Evolutionary conservation across 1,284 basidiomycete species (phyloP).

Genomic region (Cryptococcus depauperatus): DNA sequence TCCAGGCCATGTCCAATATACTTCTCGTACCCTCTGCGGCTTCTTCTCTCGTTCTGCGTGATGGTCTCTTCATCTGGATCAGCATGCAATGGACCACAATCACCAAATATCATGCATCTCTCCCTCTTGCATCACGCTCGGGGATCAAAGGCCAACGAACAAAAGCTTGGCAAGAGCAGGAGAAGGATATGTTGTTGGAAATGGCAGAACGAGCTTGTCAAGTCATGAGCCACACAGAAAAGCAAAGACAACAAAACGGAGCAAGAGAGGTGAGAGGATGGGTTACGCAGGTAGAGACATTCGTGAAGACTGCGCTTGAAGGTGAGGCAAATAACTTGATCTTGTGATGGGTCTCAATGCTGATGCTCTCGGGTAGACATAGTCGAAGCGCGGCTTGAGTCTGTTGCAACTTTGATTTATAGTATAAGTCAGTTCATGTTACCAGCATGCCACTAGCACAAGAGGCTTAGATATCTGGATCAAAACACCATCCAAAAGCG

Average conservation of each 20-base stretch:
- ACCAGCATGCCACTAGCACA: no score
- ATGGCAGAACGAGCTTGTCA: constrained; percentile 7
- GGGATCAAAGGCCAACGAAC: neutral
- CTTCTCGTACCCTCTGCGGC: constrained; percentile 60
- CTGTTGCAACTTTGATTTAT: no score
- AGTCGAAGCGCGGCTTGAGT: no score
- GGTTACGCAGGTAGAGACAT: constrained; percentile 11
- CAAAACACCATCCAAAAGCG: no score
- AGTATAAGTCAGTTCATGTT: no score
- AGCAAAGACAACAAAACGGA: constrained; percentile 4
- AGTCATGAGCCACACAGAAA: constrained; percentile 6
- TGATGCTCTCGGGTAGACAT: no score
- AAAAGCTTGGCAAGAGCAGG: constrained; percentile 13
- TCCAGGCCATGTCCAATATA: constrained; percentile 65
- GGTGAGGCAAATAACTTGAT: neutral
- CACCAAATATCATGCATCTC: neutral
- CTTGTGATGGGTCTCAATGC: neutral
- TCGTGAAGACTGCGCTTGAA: constrained; percentile 9
- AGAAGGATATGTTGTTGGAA: constrained; percentile 8
- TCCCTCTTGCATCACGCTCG: neutral
- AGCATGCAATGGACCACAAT: constrained; percentile 55
- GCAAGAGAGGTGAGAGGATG: constrained; percentile 14
- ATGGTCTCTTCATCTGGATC: constrained; percentile 67
- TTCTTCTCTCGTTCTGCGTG: constrained; percentile 59
- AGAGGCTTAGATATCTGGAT: no score